phyloP scores from a whole-genome alignment of 805 yeast species.

The Kazachstania taianensis region DNA sequence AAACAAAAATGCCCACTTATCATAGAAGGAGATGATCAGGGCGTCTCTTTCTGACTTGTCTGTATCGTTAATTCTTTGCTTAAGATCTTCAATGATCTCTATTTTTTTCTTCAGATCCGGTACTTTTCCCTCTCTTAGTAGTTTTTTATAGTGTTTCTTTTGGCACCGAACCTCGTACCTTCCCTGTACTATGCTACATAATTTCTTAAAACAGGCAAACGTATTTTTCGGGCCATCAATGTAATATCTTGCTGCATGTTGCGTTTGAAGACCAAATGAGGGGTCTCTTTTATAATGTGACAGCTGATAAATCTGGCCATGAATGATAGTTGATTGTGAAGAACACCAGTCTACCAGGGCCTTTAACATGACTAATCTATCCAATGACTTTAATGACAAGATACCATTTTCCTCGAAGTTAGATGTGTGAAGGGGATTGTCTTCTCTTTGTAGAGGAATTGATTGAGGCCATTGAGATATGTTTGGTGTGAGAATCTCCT shows the following conservation, averaged over 20 bases:
- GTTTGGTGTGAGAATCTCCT: constrained; percentile 15
- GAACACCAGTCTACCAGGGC: constrained; percentile 16
- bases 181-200: constrained; percentile 12
- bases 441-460: constrained; percentile 6
- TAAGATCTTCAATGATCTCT: constrained; percentile 9
- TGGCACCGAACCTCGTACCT: constrained; percentile 15
- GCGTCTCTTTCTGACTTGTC: constrained; percentile 8
- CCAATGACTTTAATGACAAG: constrained; percentile 11
- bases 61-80: constrained; percentile 6
- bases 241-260: constrained; percentile 17
- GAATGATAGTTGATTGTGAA: constrained; percentile 14
- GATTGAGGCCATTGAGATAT: constrained; percentile 9
- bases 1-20: constrained; percentile 15
- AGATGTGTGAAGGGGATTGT: constrained; percentile 11
- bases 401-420: constrained; percentile 16
- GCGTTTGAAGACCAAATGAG: constrained; percentile 17
- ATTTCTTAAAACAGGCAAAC: constrained; percentile 10
- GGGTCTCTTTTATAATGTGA: constrained; percentile 20
- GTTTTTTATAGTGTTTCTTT: constrained; percentile 17
- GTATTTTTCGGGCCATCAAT: constrained; percentile 15
- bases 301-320: constrained; percentile 15
- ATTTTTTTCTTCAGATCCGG: constrained; percentile 11
- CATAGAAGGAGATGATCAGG: constrained; percentile 6
- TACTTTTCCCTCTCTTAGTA: constrained; percentile 13
- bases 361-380: constrained; percentile 13